These are phyloP conservation scores for Colletotrichum scovillei DNA, from an alignment of 2,329 filamentous ascomycete genomes.

Conservation along the genomic window DNA sequence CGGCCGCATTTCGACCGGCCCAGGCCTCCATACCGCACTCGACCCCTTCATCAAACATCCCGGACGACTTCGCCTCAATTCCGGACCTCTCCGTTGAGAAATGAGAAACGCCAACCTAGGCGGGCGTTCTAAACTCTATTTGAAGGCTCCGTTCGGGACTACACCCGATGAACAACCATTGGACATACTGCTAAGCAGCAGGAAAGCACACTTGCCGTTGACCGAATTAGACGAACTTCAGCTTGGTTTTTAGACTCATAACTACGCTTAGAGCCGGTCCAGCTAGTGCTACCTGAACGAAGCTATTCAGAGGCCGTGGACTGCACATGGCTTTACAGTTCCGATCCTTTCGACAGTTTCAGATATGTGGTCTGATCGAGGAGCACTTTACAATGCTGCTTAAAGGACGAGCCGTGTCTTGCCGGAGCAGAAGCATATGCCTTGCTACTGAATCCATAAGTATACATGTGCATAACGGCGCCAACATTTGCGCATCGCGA, in stretches of 20 bases:
- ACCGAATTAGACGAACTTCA: neutral
- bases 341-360: neutral
- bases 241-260: neutral
- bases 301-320: neutral
- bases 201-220: neutral
- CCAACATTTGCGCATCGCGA: neutral
- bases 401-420: neutral
- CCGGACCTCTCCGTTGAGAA: constrained; percentile 19
- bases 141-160: constrained; percentile 4
- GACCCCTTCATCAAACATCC: constrained; percentile 30
- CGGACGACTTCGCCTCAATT: constrained; percentile 16
- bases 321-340: neutral
- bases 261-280: neutral
- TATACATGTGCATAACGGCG: neutral
- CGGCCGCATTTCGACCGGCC: constrained; percentile 19
- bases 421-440: neutral
- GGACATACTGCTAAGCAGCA: neutral
- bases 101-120: neutral
- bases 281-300: no score
- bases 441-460: neutral
- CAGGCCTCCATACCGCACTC: constrained; percentile 19
- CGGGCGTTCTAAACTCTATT: constrained; percentile 17
- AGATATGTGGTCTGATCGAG: neutral
- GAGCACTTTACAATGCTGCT: neutral
- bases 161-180: constrained; percentile 5